Base-by-base conservation (phyloP, 345 rosid genomes). In the Citrus trifoliata region DNA sequence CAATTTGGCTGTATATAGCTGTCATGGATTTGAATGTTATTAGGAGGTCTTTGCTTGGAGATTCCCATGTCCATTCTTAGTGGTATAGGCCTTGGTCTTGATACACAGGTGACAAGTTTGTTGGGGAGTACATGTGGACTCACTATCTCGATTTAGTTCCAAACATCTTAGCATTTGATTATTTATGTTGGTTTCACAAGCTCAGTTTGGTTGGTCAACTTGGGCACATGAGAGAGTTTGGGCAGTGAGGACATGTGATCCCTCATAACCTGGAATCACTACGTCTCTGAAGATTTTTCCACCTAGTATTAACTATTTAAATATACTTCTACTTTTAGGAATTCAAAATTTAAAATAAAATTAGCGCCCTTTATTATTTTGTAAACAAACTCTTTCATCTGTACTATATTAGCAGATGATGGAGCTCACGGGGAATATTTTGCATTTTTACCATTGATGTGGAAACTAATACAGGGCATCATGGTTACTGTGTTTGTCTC, bases 61-160 rank as follows among this genome's bases (percentile, higher is more conserved):
- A 24, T 22, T 73, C 67, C 22, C 22, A 53, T 51, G 40, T 64
- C n/a, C 14, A 42, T 10, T 10, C 55, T 19, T 14, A 55, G 8
- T 46, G n/a, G 22, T 37, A 35, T 30, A 22, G 19, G 63, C 6
- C 51, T 35, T 46, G 27, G 22, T 80, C 51, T 13, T 46, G 18
- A 12, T 12, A 16, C 51, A 12, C 51, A 3, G 51, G 51, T 46
- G 18, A 3, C 18, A 46, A 46, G 18, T 46, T 76, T 71, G 81
- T 63, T 24, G 56, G 76, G 67, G 46, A 78, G 7, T 61, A 25
- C 72, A 64, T 30, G 28, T 68, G 59, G 76, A 35, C 76, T 66
- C 76, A n/a, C 76, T 72, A 18, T 64, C 81, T 63, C 33, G 76
- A 79, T 51, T 72, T 72, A 30, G 14, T 24, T 64, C 67, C 70